phyloP scores from a whole-genome alignment of 2,329 filamentous ascomycete genomes.

The Blastomyces parvus region DNA sequence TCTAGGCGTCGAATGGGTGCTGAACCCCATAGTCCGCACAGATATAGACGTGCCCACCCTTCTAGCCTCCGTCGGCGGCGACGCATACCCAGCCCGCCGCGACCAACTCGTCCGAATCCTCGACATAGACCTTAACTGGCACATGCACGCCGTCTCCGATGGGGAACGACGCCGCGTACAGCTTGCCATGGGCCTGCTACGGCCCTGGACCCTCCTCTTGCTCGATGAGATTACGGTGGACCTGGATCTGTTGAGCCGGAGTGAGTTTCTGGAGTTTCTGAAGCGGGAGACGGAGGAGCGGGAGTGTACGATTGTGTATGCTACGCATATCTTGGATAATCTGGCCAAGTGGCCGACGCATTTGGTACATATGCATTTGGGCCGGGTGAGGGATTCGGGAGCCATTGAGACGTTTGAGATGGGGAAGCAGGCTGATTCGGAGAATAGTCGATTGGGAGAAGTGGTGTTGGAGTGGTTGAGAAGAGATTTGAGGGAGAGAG shows the following conservation, averaged over 20 bases:
- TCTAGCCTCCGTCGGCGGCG: conserved; percentile 73
- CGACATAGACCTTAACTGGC: conserved; percentile 85
- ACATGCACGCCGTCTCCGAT: conserved; percentile 91
- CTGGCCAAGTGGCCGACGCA: conserved; percentile 91
- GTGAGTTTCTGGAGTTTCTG: conserved; percentile 76
- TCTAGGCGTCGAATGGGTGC: conserved; percentile 93
- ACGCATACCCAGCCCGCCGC: conserved; percentile 68
- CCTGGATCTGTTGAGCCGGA: conserved; percentile 74
- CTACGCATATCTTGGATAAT: conserved; percentile 95
- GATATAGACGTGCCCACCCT: conserved; percentile 89
- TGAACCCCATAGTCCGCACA: conserved; percentile 90
- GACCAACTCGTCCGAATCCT: conserved; percentile 82
- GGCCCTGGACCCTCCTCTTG: conserved; percentile 83
- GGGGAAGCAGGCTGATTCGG: conserved; percentile 45
- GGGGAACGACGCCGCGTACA: conserved; percentile 87
- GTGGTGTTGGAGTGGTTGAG: conserved; percentile 81
- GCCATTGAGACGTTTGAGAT: conserved; percentile 58
- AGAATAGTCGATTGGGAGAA: conserved; percentile 78
- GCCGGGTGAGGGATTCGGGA: conserved; percentile 80
- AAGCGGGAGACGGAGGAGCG: conserved; percentile 75
- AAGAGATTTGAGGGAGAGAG: conserved; percentile 67
- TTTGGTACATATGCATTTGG: conserved; percentile 89
- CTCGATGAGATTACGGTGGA: conserved; percentile 97
- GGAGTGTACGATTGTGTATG: conserved; percentile 88
- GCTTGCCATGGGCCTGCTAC: conserved; percentile 85